Conservation (phyloP, 345 rosid genomes). For the Boechera divaricarpa region DNA sequence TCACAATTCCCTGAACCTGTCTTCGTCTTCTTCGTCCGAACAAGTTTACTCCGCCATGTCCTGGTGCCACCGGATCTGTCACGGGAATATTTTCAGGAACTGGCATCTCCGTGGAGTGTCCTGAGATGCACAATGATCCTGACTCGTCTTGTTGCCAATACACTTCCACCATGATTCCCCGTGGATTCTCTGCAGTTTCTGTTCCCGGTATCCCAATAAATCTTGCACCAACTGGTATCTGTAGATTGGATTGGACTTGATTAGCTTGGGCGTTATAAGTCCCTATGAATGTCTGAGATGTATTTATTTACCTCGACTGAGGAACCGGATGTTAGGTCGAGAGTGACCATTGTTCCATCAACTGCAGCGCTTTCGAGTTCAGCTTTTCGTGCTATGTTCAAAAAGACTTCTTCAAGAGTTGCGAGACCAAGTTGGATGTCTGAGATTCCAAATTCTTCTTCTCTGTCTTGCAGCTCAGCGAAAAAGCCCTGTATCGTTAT, state of each 20-base stretch:
- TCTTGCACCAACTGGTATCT: conserved; percentile 88
- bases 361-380: conserved; percentile 89
- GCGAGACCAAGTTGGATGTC: conserved; percentile 92
- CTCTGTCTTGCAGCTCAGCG: conserved; percentile 74
- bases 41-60: conserved; percentile 27
- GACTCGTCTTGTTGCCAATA: conserved; percentile 88
- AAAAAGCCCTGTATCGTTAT: conserved; percentile 56
- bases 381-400: conserved; percentile 91
- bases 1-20: conserved; percentile 64
- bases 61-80: conserved; percentile 42
- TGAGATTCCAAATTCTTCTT: conserved; percentile 65
- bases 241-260: conserved; percentile 33
- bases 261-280: not conserved
- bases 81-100: conserved; percentile 54
- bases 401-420: conserved; percentile 96
- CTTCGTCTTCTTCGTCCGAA: conserved; percentile 46
- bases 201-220: conserved; percentile 80
- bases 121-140: conserved; percentile 84
- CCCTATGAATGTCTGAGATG: conserved; percentile 1
- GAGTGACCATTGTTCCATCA: conserved; percentile 71
- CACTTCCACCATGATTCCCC: conserved; percentile 89
- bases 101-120: conserved; percentile 76
- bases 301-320: conserved; percentile 57
- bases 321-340: conserved; percentile 67
- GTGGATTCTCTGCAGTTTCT: conserved; percentile 61